A percentile compares a stretch with the other conserved stretches of the same genome.
phyloP scores from a whole-genome alignment of 805 yeast species.

The Zygosaccharomyces siamensis region DNA sequence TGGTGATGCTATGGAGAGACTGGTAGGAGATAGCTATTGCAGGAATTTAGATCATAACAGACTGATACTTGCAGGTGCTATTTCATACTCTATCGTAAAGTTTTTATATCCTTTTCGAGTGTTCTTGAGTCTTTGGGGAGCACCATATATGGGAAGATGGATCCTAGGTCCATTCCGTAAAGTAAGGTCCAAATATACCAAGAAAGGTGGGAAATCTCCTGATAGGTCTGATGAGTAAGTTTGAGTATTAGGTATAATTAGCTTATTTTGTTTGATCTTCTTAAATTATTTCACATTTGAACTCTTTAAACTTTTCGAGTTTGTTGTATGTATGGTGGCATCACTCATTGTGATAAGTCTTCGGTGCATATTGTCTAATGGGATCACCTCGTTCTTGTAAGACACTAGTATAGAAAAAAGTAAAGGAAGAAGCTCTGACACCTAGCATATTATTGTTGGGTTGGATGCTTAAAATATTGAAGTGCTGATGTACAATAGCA shows the following conservation, averaged over 20 bases:
- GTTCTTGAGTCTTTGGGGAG: slow-evolving; percentile 32
- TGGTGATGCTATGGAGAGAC: slow-evolving; percentile 49
- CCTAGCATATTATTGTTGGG: background rate
- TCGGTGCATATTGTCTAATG: no score
- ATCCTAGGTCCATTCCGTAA: slow-evolving; percentile 20
- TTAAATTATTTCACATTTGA: no score
- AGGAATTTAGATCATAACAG: slow-evolving; percentile 43
- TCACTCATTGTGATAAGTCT: no score
- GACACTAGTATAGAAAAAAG: background rate
- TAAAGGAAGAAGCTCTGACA: background rate
- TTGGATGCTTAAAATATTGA: background rate
- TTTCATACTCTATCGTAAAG: slow-evolving; percentile 68
- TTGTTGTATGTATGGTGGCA: no score
- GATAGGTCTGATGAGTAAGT: background rate
- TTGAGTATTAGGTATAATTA: background rate
- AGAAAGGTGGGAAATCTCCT: background rate
- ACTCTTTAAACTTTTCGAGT: no score
- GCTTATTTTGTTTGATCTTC: background rate
- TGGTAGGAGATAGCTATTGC: slow-evolving; percentile 39
- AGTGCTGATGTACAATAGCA: slow-evolving; percentile 11
- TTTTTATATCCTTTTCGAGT: slow-evolving; percentile 35
- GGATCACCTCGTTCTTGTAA: no score
- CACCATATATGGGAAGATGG: slow-evolving; percentile 31
- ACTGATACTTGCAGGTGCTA: slow-evolving; percentile 65
- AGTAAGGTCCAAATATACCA: slow-evolving; percentile 7